Conservation (phyloP, 73 alveolate genomes). For the Paramecium octaurelia region DNA sequence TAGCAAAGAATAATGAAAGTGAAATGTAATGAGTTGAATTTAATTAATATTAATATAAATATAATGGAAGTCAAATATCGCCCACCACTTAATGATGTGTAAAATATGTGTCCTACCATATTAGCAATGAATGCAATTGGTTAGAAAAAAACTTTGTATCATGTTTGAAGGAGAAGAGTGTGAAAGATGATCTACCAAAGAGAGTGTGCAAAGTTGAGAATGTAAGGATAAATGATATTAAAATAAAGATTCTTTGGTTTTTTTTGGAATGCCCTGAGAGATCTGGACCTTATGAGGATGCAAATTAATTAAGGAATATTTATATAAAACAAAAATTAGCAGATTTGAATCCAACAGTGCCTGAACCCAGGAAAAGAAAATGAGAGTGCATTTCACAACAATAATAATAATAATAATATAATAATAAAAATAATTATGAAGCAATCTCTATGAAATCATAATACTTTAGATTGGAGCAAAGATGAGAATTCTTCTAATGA, state of each 20-base stretch:
- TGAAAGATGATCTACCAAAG: constrained; percentile 55
- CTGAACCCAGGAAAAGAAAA: constrained; percentile 23
- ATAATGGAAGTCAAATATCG: constrained; percentile 47
- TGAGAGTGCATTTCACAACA: not conserved
- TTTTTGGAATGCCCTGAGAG: constrained; percentile 64
- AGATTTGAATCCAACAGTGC: constrained; percentile 12
- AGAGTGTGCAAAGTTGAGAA: constrained; percentile 55
- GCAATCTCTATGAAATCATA: not conserved
- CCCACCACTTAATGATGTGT: constrained; percentile 45
- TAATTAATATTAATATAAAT: not conserved
- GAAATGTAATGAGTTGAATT: not conserved
- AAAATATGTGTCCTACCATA: not conserved
- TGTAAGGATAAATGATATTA: constrained; percentile 5
- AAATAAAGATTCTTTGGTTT: constrained; percentile 53
- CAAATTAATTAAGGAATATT: constrained; percentile 48
- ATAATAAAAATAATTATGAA: not conserved
- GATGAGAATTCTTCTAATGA: constrained; percentile 54
- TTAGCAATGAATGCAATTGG: constrained; percentile 59
- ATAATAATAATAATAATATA: not conserved
- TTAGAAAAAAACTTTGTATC: constrained; percentile 55
- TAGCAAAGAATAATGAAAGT: not conserved
- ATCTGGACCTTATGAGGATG: constrained; percentile 55
- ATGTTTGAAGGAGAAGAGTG: constrained; percentile 61
- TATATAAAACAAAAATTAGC: constrained; percentile 47
- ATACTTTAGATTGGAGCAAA: constrained; percentile 43